A percentile compares a stretch with the other conserved stretches of the same genome.
These are phyloP conservation scores for Kuraishia piskuri DNA, from an alignment of 805 yeast species.

Conservation along the genomic window DNA sequence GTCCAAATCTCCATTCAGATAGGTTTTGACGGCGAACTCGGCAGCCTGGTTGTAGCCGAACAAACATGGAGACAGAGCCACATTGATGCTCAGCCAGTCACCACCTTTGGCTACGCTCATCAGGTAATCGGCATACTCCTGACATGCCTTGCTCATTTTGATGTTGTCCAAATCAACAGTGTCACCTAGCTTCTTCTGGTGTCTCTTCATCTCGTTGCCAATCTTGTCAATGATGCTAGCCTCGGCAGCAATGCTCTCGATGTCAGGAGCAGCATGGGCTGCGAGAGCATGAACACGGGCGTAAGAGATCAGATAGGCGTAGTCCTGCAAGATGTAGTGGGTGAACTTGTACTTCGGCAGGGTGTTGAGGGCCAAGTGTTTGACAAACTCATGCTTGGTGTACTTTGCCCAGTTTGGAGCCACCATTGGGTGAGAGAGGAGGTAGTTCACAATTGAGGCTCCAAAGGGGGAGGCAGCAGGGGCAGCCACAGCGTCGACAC, in stretches of 20 bases:
- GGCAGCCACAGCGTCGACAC: slow-evolving; percentile 13
- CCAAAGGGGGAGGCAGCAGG: background rate
- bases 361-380: slow-evolving; percentile 39
- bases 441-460: slow-evolving; percentile 32
- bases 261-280: slow-evolving; percentile 50
- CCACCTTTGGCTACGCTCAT: slow-evolving; percentile 41
- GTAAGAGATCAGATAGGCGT: slow-evolving; percentile 59
- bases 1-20: slow-evolving; percentile 17
- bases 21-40: slow-evolving; percentile 15
- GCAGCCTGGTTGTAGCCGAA: slow-evolving; percentile 65
- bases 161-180: slow-evolving; percentile 37
- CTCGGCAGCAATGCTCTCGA: slow-evolving; percentile 41
- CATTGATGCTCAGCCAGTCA: slow-evolving; percentile 56
- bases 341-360: slow-evolving; percentile 42
- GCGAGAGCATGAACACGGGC: slow-evolving; percentile 59
- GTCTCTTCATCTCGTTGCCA: slow-evolving; percentile 46
- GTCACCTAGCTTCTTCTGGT: slow-evolving; percentile 37
- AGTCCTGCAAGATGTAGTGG: slow-evolving; percentile 47
- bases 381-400: slow-evolving; percentile 53
- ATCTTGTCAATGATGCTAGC: slow-evolving; percentile 42
- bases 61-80: slow-evolving; percentile 69
- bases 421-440: slow-evolving; percentile 49
- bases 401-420: slow-evolving; percentile 49
- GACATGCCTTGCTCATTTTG: slow-evolving; percentile 46
- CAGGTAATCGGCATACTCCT: slow-evolving; percentile 54